Conservation (phyloP, 345 rosid genomes). For the Lepidium sativum region DNA sequence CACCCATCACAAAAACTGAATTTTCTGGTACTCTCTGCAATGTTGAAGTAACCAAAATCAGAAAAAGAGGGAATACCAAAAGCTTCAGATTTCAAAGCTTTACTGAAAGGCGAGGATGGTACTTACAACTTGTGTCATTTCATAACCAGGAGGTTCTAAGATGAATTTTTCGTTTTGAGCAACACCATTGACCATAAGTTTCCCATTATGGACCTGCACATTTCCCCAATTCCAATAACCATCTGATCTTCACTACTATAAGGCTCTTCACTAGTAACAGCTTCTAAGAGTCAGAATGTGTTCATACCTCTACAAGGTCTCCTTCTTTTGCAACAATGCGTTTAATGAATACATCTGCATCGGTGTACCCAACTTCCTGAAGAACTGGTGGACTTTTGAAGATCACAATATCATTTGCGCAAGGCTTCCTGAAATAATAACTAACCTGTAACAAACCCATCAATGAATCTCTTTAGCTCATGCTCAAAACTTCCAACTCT, state of each 20-base stretch:
- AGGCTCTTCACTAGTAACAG: background rate
- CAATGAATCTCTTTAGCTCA: slow-evolving; percentile 2
- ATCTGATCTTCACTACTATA: background rate
- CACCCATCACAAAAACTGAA: slow-evolving; percentile 95
- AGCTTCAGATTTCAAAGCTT: background rate
- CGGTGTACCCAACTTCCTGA: slow-evolving; percentile 89
- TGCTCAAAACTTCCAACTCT: background rate
- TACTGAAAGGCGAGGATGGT: background rate
- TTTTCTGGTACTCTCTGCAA: slow-evolving; percentile 65
- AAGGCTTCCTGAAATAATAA: slow-evolving; percentile 85
- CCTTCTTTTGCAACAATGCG: slow-evolving; percentile 89
- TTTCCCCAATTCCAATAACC: background rate
- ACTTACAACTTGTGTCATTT: slow-evolving; percentile 79
- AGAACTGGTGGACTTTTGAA: slow-evolving; percentile 93
- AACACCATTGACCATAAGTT: slow-evolving; percentile 69
- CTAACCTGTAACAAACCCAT: slow-evolving; percentile 49
- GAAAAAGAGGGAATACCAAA: background rate
- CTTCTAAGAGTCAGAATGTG: background rate
- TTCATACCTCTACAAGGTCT: slow-evolving; percentile 62
- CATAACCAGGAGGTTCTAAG: slow-evolving; percentile 67
- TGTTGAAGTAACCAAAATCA: background rate
- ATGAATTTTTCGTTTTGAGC: slow-evolving; percentile 58
- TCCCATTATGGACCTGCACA: slow-evolving; percentile 52
- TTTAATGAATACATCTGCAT: slow-evolving; percentile 91
- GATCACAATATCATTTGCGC: slow-evolving; percentile 86